Evolutionary conservation across 345 rosid genomes (phyloP).

Genomic region (Trapa bicornis): DNA sequence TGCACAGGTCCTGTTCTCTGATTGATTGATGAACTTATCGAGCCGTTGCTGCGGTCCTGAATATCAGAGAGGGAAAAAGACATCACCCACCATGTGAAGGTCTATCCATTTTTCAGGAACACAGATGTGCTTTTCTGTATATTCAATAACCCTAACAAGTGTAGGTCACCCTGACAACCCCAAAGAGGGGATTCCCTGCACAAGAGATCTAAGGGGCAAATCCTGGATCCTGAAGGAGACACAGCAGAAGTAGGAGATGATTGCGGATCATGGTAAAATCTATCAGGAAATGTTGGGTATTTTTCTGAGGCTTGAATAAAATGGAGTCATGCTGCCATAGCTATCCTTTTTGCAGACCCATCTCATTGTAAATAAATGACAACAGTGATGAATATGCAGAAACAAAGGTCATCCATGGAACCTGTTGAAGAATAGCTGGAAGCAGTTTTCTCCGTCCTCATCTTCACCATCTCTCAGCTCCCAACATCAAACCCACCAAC

Average conservation of each 20-base stretch:
- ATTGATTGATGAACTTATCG: constrained; percentile 37
- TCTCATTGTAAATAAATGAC: neutral
- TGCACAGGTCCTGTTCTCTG: constrained; percentile 62
- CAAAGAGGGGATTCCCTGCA: constrained; percentile 30
- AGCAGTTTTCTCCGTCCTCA: neutral
- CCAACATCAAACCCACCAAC: neutral
- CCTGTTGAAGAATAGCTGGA: neutral
- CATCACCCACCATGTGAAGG: constrained; percentile 5
- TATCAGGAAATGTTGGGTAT: neutral
- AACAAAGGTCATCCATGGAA: neutral
- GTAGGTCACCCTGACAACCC: constrained; percentile 16
- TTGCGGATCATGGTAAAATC: neutral
- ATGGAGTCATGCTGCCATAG: no score
- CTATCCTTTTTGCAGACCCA: no score
- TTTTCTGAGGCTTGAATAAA: neutral
- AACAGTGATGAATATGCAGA: neutral
- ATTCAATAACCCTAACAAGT: neutral
- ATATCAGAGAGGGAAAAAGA: neutral
- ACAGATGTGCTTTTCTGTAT: neutral
- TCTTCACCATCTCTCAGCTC: neutral
- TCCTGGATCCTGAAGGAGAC: constrained; percentile 23
- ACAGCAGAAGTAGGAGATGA: neutral
- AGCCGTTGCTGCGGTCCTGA: constrained; percentile 45
- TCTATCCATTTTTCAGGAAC: neutral
- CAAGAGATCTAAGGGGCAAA: constrained; percentile 50